Conservation (phyloP, 2,329 filamentous ascomycete genomes). For the Microsporum audouinii region DNA sequence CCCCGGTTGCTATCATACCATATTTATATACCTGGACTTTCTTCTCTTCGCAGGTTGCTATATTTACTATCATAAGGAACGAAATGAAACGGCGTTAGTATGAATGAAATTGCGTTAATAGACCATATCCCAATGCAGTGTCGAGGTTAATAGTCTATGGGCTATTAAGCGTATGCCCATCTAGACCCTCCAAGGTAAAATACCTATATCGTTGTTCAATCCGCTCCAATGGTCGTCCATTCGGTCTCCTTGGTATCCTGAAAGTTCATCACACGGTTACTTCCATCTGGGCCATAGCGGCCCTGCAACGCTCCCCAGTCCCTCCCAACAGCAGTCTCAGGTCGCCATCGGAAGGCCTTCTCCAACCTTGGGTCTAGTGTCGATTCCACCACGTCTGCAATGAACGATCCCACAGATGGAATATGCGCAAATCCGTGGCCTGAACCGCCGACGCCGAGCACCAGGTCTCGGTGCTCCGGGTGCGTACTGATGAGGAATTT, state of each 20-base stretch:
- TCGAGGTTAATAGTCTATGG: neutral
- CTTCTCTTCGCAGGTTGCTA: neutral
- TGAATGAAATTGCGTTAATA: neutral
- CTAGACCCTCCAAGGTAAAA: neutral
- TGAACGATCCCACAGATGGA: conserved; percentile 40
- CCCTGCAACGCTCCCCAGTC: neutral
- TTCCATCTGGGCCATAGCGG: neutral
- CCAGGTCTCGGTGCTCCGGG: conserved; percentile 33
- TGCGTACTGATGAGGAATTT: conserved; percentile 44
- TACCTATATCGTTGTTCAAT: neutral
- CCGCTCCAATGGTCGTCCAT: neutral
- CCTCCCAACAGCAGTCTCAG: conserved; percentile 15
- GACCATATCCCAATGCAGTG: neutral
- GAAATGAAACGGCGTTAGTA: neutral
- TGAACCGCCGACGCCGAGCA: conserved; percentile 41
- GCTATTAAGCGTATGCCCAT: neutral
- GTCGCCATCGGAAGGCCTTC: conserved; percentile 40
- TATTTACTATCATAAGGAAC: neutral
- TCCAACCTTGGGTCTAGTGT: conserved; percentile 34
- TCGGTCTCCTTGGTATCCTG: neutral
- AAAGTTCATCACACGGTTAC: neutral
- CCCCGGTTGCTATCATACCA: neutral
- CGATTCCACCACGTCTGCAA: conserved; percentile 40
- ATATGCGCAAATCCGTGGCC: conserved; percentile 45
- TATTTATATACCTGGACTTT: conserved; percentile 1